Evolutionary conservation across 1,139 yeast species (phyloP).

Genomic region (Eremothecium gossypii): DNA sequence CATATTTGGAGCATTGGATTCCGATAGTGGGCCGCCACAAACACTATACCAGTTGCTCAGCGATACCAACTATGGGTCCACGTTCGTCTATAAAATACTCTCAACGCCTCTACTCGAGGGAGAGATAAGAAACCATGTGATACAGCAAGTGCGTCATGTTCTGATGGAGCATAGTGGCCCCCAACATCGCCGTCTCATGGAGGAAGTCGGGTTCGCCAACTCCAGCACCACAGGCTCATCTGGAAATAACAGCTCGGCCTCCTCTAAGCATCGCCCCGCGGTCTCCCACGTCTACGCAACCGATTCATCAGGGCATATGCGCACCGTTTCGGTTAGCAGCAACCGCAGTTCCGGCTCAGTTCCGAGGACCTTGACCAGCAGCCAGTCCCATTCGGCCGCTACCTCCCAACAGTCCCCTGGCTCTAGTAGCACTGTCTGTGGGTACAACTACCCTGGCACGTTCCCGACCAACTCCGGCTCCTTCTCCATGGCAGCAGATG

Average conservation of each 20-base stretch:
- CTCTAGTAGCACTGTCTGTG: constrained; percentile 11
- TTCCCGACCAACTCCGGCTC: constrained; percentile 16
- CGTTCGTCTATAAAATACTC: constrained; percentile 72
- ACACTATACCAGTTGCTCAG: constrained; percentile 45
- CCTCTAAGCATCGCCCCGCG: constrained; percentile 24
- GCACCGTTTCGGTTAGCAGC: constrained; percentile 28
- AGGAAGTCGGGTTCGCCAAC: constrained; percentile 67
- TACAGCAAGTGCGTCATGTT: constrained; percentile 51
- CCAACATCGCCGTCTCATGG: constrained; percentile 79
- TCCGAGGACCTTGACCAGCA: constrained; percentile 14
- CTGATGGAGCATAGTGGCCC: constrained; percentile 55
- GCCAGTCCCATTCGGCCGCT: constrained; percentile 8
- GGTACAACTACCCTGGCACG: constrained; percentile 27
- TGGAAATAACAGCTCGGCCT: constrained; percentile 16
- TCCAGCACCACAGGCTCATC: constrained; percentile 8
- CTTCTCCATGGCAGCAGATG: constrained; percentile 16
- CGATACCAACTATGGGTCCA: constrained; percentile 66
- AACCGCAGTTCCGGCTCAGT: constrained; percentile 26
- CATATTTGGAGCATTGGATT: constrained; percentile 44
- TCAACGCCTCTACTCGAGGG: constrained; percentile 54
- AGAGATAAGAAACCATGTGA: constrained; percentile 48
- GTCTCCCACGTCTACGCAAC: constrained; percentile 20
- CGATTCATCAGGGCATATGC: constrained; percentile 21
- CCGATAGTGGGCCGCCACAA: constrained; percentile 27
- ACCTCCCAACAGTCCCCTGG: constrained; percentile 1